Base-by-base conservation (phyloP, 176 grass and related monocot genomes). In the Phoenix roebelenii region DNA sequence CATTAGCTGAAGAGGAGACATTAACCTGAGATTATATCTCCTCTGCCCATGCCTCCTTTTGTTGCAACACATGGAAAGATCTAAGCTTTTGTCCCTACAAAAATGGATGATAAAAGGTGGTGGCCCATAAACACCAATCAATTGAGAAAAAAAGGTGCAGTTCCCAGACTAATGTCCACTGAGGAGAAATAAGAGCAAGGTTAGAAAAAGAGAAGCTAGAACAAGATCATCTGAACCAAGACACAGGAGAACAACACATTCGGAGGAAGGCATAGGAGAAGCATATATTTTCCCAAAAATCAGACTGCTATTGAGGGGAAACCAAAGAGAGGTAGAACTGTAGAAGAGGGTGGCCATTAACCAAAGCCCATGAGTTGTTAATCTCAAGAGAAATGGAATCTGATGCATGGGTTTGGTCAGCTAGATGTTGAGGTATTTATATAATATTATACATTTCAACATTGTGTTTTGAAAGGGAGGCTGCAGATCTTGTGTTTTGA, bases 271-370 rank as follows among this genome's bases (percentile, higher is more conserved):
- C 58, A 62, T 54, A 65, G 50, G 60, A 62, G 49, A 50, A 71
- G 22, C 49, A 49, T 18, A 72, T 39, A 50, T 26, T 59, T 71
- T 66, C 51, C 18, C 4, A 72, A n/a, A 72, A n/a, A 67, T 28
- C 24, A 70, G 78, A 71, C 72, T 72, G 30, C 63, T 44, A 69
- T 18, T 76, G 65, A 74, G 83, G 76, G 82, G 82, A 39, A 51
- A 58, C 16, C 16, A 74, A 66, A 74, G 50, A 17, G 51, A 44
- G 10, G 12, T 1, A 3, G 20, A 20, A 20, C 20, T 0, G 20
- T 20, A 20, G 35, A 44, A 44, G 23, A 32, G 55, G 57, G 9
- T 39, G 35, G 35, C 51, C 51, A 58, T 49, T 66, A 61, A 57
- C 35, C 26, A 55, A 66, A 48, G 39, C 64, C 58, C 68, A 35